These are phyloP conservation scores for Dactylellina parvicollis DNA, from an alignment of 2,329 filamentous ascomycete genomes.

Conservation along the genomic window DNA sequence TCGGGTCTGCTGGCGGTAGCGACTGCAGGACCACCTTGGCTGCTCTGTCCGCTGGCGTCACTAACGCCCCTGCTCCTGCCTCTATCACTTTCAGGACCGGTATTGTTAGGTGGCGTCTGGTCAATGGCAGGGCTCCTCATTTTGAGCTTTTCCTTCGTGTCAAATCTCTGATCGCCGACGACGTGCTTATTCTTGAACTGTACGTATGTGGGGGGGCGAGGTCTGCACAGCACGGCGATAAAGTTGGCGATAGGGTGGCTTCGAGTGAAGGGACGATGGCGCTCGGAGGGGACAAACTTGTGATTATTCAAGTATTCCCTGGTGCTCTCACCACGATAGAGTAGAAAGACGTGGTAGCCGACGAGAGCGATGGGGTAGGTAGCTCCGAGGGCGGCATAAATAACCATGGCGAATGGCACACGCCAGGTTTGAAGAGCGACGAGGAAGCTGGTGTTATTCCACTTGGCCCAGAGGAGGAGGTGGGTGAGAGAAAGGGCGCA, in stretches of 20 bases:
- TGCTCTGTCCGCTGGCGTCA: conserved; percentile 37
- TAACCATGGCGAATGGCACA: conserved; percentile 85
- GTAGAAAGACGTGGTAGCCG: conserved; percentile 90
- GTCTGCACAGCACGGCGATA: conserved; percentile 80
- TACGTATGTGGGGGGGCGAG: conserved; percentile 86
- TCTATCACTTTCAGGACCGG: conserved; percentile 23
- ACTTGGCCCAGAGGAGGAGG: conserved; percentile 75
- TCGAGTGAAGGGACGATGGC: conserved; percentile 89
- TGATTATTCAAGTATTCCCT: conserved; percentile 91
- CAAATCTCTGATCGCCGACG: conserved; percentile 85
- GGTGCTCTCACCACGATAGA: conserved; percentile 91
- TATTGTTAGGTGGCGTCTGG: conserved; percentile 15
- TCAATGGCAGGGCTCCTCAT: conserved; percentile 31
- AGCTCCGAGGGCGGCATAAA: conserved; percentile 79
- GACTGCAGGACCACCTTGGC: conserved; percentile 38
- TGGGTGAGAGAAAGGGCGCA: conserved; percentile 82
- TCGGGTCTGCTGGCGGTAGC: conserved; percentile 29
- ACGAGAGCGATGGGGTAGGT: conserved; percentile 85
- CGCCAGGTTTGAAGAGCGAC: conserved; percentile 75
- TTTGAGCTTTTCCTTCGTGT: conserved; percentile 59
- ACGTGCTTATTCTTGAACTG: conserved; percentile 76
- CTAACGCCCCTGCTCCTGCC: conserved; percentile 45
- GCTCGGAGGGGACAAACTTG: conserved; percentile 91
- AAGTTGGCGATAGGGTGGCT: conserved; percentile 80
- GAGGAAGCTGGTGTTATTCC: conserved; percentile 73